Evolutionary conservation across 805 yeast species (phyloP).

Genomic region (Soucietia sequanensis): DNA sequence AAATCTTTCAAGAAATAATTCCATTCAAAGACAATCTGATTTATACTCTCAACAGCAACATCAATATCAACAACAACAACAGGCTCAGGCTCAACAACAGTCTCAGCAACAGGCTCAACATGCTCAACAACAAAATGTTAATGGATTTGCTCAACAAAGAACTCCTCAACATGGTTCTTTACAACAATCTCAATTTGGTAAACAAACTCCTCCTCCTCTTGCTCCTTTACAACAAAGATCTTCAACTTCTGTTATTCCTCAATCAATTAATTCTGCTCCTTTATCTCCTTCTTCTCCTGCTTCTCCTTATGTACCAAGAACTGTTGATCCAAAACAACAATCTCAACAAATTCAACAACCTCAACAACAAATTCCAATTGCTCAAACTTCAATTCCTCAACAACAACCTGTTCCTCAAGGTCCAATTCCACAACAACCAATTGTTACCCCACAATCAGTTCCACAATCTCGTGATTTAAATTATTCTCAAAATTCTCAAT

Average conservation of each 20-base stretch:
- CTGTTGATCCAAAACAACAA: constrained; percentile 10
- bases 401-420: constrained; percentile 4
- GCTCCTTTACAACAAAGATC: background rate
- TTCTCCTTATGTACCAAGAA: constrained; percentile 6
- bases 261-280: background rate
- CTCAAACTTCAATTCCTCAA: constrained; percentile 11
- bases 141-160: too few species aligned
- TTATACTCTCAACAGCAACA: background rate
- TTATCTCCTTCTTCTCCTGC: constrained; percentile 1
- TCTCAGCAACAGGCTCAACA: background rate
- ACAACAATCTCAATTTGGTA: constrained; percentile 1
- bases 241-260: background rate
- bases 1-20: background rate
- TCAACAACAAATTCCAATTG: too few species aligned
- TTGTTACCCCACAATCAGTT: too few species aligned
- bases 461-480: too few species aligned
- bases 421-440: background rate
- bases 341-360: constrained; percentile 27
- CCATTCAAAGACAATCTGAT: background rate
- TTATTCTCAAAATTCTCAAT: too few species aligned
- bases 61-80: too few species aligned
- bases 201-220: constrained; percentile 2
- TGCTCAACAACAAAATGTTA: constrained; percentile 2
- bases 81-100: too few species aligned
- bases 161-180: constrained; percentile 1